phyloP scores from a whole-genome alignment of 2,329 filamentous ascomycete species.

The Arthrobotrys entomopaga region DNA sequence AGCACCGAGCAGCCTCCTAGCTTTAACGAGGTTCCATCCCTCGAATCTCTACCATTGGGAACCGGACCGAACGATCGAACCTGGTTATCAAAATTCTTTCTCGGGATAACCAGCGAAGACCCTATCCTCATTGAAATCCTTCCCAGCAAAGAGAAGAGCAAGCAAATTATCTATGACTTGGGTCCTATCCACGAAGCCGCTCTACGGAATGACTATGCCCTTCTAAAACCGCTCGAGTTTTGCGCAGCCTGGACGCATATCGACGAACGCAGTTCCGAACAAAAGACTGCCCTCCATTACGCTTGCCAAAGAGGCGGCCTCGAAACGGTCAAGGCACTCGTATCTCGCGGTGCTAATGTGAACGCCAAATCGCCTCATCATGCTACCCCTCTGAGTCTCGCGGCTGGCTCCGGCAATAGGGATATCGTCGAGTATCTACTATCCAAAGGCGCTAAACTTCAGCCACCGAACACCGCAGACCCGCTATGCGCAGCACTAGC shows the following conservation, averaged over 20 bases:
- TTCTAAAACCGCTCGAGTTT: constrained; percentile 28
- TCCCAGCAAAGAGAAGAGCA: constrained; percentile 33
- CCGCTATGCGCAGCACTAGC: constrained; percentile 37
- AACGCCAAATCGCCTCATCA: constrained; percentile 26
- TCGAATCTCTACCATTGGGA: constrained; percentile 21
- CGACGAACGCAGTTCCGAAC: constrained; percentile 40
- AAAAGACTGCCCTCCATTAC: constrained; percentile 51
- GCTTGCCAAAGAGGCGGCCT: constrained; percentile 49
- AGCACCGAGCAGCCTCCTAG: constrained; percentile 38
- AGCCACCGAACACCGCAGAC: neutral
- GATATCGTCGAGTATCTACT: constrained; percentile 45
- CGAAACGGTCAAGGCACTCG: constrained; percentile 39
- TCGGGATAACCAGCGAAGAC: constrained; percentile 29
- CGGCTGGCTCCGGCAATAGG: constrained; percentile 27
- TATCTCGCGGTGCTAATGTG: constrained; percentile 25
- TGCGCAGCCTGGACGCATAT: constrained; percentile 35
- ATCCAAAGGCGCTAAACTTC: constrained; percentile 5
- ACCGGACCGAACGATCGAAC: constrained; percentile 22
- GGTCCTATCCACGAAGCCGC: constrained; percentile 49
- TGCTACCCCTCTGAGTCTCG: constrained; percentile 38
- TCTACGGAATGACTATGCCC: constrained; percentile 45
- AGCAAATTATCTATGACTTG: constrained; percentile 29
- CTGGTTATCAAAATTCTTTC: constrained; percentile 43
- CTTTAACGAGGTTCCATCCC: constrained; percentile 40
- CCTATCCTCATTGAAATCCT: constrained; percentile 34